Evolutionary conservation across 805 yeast species (phyloP), one percentile per base, ranked within the genome.

Genomic region (Wickerhamomyces strasburgensis): DNA sequence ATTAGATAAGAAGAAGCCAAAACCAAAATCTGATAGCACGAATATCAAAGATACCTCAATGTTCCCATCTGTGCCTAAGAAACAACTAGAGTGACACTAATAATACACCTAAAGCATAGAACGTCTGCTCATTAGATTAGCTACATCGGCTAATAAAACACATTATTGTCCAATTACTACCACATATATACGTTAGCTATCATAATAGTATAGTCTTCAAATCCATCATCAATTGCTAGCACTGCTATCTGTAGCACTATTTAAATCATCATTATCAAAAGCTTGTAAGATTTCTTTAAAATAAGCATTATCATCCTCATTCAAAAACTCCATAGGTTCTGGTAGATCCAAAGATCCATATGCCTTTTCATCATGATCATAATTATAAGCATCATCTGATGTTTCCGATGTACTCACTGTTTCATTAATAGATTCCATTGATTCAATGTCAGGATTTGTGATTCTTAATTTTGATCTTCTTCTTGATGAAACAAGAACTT

Each of bases 401-500:
- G 52, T 47, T 18, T 39, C 50, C 7, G 7, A 21, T 8, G 25
- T 21, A 11, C 31, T 9, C 29, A 21, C 25, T 15, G 24, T 16
- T 16, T 33, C 37, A 10, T 16, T 19, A 10, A 34, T 28, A 8
- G 38, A 26, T 3, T 19, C 28, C 13, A 41, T 25, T 11, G 45
- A 38, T 7, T 51, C 57, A 11, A 44, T 15, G 47, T 75, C 83
- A 0, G 89, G 89, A 49, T 82, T 82, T 32, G 75, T 68, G 26
- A 82, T 75, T 25, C 82, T 57, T 30, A 82, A 60, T 36, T 70
- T 69, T 1, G 81, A 69, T 40, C 84, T 62, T 46, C 87, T 62
- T 51, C 73, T 75, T 13, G 84, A 75, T 42, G 83, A 73, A 6
- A 82, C 87, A 42, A 82, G 58, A 7, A 82, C 82, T 56, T 82